Base-by-base conservation (phyloP, 2,329 filamentous ascomycete species). In the Metarhizium humberi region DNA sequence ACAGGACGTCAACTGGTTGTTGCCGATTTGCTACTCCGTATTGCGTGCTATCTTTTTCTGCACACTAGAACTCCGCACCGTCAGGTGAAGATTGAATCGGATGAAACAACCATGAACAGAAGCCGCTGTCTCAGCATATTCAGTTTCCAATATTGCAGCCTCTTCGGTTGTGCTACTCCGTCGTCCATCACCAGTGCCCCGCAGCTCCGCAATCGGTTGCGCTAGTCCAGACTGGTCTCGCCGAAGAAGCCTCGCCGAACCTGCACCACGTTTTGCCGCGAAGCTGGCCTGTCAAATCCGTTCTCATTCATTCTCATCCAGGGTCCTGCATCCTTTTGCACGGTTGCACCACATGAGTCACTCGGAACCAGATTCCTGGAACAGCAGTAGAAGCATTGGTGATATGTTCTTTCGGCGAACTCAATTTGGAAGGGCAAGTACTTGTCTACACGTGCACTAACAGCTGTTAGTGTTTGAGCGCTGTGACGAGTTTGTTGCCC, bases 221-320 rank as follows among this genome's bases (percentile, higher is more conserved):
- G 43, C 55, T 55, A 59, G 30, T 18, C 57, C 55, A 14, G 7
- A 38, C 57, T 54, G 16, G 55, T 55, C 55, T 59, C 57, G 57
- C 57, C 57, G 55, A 55, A 32, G 42, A 51, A 7, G 7, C 43
- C 40, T 43, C 40, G 40, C 40, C 7, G 34, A 8, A 36, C 7
- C 34, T 25, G 25, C 25, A 4, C 25, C 25, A 25, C 25, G 25
- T 25, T 25, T 25, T 25, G 25, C 25, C 25, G 25, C 25, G 25
- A 25, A 25, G 3, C 25, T 25, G 25, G 25, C 25, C 25, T 25
- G 25, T 25, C 25, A 25, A 25, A 25, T 25, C 25, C 25, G 25
- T 25, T 25, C 25, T 4, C 25, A 25, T 25, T 25, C 13, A 43
- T 14, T 18, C 40, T 16, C 40, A 43, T 43, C 40, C 16, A 43